phyloP scores from a whole-genome alignment of 192 early-diverging fungal genomes.

The Entophlyctis luteolus region DNA sequence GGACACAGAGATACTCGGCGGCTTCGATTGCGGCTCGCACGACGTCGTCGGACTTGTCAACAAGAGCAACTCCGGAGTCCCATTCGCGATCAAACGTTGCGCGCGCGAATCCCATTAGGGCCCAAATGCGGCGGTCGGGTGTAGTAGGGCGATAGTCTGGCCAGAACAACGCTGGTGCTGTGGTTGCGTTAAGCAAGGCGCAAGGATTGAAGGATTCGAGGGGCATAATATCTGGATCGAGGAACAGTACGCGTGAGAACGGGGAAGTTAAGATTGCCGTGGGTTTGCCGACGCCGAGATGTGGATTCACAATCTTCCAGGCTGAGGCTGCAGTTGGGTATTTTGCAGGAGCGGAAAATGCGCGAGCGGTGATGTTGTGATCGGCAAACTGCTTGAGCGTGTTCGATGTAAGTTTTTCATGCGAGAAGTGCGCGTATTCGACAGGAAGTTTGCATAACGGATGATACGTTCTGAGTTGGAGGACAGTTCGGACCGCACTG shows the following conservation, averaged over 20 bases:
- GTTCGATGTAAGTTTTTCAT: background rate
- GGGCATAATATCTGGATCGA: background rate
- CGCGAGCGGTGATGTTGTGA: background rate
- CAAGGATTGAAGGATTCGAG: background rate
- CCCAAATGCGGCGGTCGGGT: background rate
- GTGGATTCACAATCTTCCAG: background rate
- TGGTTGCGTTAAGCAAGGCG: background rate
- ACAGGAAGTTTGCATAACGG: background rate
- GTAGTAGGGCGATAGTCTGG: constrained; percentile 4
- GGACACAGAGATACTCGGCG: background rate
- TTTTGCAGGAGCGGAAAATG: background rate
- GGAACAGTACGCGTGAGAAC: background rate
- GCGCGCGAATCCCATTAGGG: background rate
- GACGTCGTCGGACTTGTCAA: background rate
- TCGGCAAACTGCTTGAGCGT: background rate
- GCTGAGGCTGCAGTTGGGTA: background rate
- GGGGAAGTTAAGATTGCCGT: constrained; percentile 3
- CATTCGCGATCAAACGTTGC: background rate
- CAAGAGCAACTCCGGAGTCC: background rate
- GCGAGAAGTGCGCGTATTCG: constrained; percentile 6
- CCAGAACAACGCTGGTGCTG: constrained; percentile 4
- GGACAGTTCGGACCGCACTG: background rate
- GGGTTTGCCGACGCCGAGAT: constrained; percentile 2
- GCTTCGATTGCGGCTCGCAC: background rate
- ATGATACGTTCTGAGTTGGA: background rate